Evolutionary conservation across 176 grass and related monocot species (phyloP).

Genomic region (Carex myosuroides): DNA sequence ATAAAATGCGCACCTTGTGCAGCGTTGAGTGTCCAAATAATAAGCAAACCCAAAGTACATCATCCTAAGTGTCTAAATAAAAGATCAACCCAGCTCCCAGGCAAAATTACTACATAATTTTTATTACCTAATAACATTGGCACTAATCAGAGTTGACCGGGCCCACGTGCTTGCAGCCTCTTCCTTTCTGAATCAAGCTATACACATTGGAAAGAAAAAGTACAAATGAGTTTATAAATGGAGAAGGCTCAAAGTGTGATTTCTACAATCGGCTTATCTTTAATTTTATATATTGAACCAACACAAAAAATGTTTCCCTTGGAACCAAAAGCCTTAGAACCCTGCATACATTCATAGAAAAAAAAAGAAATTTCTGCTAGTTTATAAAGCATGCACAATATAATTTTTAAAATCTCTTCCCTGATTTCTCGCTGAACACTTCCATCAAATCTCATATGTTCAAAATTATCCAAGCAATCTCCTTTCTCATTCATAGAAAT

Average conservation of each 20-base stretch:
- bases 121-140: conserved; percentile 3
- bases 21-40: background rate
- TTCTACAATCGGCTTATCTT: background rate
- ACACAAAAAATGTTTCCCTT: background rate
- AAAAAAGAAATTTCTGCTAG: background rate
- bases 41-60: conserved; percentile 16
- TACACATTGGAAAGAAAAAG: conserved; percentile 18
- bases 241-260: background rate
- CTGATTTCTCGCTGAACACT: background rate
- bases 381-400: background rate
- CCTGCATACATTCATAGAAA: background rate
- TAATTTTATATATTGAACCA: background rate
- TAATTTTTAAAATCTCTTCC: background rate
- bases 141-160: conserved; percentile 46
- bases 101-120: conserved; percentile 19
- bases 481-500: background rate
- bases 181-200: conserved; percentile 96
- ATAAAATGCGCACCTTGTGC: background rate
- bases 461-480: background rate
- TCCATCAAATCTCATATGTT: background rate
- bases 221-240: background rate
- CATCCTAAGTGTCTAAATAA: conserved; percentile 1
- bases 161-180: conserved; percentile 60
- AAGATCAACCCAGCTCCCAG: background rate
- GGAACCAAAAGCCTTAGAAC: background rate